phyloP scores from a whole-genome alignment of 805 yeast genomes.

The Debaryomyces castellii region DNA sequence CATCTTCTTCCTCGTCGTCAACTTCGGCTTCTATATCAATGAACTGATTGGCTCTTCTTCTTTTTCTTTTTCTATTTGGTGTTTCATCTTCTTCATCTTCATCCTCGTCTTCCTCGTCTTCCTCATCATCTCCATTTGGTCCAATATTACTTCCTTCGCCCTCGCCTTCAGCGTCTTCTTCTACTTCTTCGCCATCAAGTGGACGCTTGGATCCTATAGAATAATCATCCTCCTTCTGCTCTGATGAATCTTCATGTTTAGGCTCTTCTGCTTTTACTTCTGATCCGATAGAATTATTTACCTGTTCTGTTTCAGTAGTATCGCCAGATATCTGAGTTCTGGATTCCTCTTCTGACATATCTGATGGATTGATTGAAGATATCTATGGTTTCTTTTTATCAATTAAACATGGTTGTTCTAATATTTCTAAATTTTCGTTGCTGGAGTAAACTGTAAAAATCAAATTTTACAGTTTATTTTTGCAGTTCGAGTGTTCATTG shows the following conservation, averaged over 20 bases:
- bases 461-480: not conserved
- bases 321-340: slow-evolving; percentile 4
- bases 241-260: slow-evolving; percentile 9
- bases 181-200: slow-evolving; percentile 8
- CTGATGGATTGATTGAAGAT: slow-evolving; percentile 6
- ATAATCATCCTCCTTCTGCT: slow-evolving; percentile 2
- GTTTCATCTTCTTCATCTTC: slow-evolving; percentile 52
- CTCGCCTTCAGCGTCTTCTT: slow-evolving; percentile 12
- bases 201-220: slow-evolving; percentile 7
- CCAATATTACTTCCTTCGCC: slow-evolving; percentile 10
- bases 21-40: slow-evolving; percentile 97
- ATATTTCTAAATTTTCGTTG: not conserved
- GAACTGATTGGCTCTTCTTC: slow-evolving; percentile 71
- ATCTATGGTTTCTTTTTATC: not conserved
- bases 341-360: slow-evolving; percentile 11
- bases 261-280: slow-evolving; percentile 13
- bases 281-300: slow-evolving; percentile 3
- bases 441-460: not conserved
- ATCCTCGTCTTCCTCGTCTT: slow-evolving; percentile 50
- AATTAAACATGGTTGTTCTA: not conserved
- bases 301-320: slow-evolving; percentile 7
- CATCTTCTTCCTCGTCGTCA: slow-evolving; percentile 94
- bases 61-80: slow-evolving; percentile 47
- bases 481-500: no score
- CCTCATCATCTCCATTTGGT: slow-evolving; percentile 34